Percentiles rank a stretch among this genome's conserved stretches.
Conservation (phyloP, 345 rosid genomes). For the Moricandia moricandioides region DNA sequence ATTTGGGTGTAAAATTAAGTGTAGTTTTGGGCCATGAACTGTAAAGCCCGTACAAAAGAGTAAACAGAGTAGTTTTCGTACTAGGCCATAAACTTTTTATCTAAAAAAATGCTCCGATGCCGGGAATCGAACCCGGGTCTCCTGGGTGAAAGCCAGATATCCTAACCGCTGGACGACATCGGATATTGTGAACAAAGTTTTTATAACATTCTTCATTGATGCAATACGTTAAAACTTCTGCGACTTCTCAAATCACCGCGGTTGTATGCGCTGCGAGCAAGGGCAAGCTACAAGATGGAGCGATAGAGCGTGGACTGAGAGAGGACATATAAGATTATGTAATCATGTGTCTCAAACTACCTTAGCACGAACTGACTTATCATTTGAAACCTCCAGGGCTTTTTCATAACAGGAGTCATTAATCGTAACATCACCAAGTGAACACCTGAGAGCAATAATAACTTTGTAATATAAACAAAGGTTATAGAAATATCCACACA, state of each 20-base stretch:
- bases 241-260: conserved; percentile 86
- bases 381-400: conserved; percentile 83
- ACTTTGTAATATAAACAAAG: conserved; percentile 5
- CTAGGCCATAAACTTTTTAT: too few relatives aligned
- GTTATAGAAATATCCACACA: conserved; percentile 1
- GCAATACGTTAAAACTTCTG: too few relatives aligned
- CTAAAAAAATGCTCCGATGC: conserved; percentile 60
- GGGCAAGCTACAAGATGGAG: conserved; percentile 58
- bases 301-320: conserved; percentile 13
- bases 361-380: conserved; percentile 91
- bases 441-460: conserved; percentile 58
- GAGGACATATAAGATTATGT: conserved; percentile 3
- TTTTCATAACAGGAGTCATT: conserved; percentile 79
- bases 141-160: conserved; percentile 98
- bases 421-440: conserved; percentile 80
- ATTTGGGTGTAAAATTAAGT: background rate
- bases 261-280: conserved; percentile 84
- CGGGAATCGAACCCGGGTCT: conserved; percentile 99
- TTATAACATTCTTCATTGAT: too few relatives aligned
- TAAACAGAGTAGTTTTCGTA: background rate
- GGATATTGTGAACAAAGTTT: conserved; percentile 18
- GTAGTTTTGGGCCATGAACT: background rate
- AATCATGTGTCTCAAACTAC: conserved; percentile 39
- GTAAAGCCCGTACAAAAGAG: background rate
- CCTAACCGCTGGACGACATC: conserved; percentile 99